Base-by-base conservation (phyloP, 2,329 filamentous ascomycete species). In the Pyrenophora graminea region DNA sequence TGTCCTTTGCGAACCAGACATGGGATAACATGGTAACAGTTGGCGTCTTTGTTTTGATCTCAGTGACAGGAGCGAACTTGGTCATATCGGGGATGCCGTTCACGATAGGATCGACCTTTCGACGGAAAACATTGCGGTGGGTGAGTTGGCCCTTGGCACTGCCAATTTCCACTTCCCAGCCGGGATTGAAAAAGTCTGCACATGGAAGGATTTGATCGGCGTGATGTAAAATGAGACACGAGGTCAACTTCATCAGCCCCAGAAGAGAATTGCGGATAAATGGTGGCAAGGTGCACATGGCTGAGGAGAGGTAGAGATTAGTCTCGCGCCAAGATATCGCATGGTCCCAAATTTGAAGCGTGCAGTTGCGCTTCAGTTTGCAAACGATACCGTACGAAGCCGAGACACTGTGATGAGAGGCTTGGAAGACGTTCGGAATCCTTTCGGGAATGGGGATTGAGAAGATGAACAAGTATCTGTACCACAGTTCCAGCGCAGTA, bases 1-100 rank as follows among this genome's bases (percentile, higher is more conserved):
- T 84, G 55, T 86, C 84, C 65, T 87, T 87, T 55, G 72, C 72
- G 53, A 80, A 80, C 68, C 81, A 81, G 3, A 83, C 77, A 55
- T 87, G 84, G 18, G 84, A 86, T 42, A 87, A 67, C 84, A 87
- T 87, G 21, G 83, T 84, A 2, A 85, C 84, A 0, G 84, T 87
- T 2, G 84, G 84, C 18, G 76, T 77, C 51, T 80, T 76, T 0
- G 83, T 81, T 44, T 80, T 80, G 59, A 85, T 83, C 47, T 83
- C 78, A 39, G 82, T 79, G 17, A 86, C 80, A 0, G 84, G 84
- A 30, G 80, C 71, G 64, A 86, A 86, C 51, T 81, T 82, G 40
- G 83, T 81, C 82, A 85, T 85, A 62, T 86, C 82, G 41, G 80
- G 80, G 56, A 86, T 85, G 43, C 84, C 84, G 61, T 87, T 87